Evolutionary conservation across 306 rosid genomes (phyloP).

Genomic region (Abrus precatorius): DNA sequence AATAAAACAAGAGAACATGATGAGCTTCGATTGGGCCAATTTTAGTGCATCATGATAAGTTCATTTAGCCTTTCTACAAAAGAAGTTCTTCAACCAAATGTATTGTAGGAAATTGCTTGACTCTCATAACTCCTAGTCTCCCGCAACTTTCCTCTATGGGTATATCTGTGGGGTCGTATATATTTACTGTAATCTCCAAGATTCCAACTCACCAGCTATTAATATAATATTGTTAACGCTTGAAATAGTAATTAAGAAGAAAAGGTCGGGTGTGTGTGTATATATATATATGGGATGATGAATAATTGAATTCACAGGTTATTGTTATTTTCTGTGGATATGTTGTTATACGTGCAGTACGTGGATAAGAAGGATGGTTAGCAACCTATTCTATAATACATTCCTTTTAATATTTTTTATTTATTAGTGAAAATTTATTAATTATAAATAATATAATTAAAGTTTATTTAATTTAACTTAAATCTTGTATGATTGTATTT

Average conservation of each 20-base stretch:
- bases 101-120: neutral
- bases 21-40: constrained; percentile 39
- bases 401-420: no score
- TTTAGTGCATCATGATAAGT: constrained; percentile 32
- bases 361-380: no score
- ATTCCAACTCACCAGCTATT: neutral
- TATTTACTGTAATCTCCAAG: constrained; percentile 42
- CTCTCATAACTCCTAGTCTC: neutral
- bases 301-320: constrained; percentile 1
- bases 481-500: no score
- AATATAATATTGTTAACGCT: neutral
- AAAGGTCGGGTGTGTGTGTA: no score
- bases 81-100: constrained; percentile 37
- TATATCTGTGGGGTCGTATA: constrained; percentile 45
- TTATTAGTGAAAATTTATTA: no score
- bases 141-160: constrained; percentile 10
- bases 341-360: no score
- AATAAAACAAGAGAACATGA: constrained; percentile 39
- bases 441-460: no score
- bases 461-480: no score
- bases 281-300: neutral
- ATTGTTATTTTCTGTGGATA: neutral
- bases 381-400: no score
- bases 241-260: neutral
- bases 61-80: constrained; percentile 25